phyloP scores from a whole-genome alignment of 2,329 filamentous ascomycete genomes.

The Colletotrichum higginsianum region DNA sequence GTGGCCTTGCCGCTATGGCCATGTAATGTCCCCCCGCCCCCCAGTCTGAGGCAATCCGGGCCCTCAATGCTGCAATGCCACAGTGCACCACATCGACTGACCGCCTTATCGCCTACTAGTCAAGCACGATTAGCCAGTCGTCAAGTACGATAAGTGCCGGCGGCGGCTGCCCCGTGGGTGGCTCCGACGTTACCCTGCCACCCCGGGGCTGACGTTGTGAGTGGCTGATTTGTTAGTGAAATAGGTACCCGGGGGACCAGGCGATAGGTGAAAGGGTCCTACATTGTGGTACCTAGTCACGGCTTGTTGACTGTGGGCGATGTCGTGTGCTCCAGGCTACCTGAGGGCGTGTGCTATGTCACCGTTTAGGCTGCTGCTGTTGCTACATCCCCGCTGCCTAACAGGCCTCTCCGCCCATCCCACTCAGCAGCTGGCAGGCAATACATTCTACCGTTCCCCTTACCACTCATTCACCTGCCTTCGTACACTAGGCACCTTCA shows the following conservation, averaged over 20 bases:
- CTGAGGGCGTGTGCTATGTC: constrained; percentile 8
- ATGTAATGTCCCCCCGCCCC: neutral
- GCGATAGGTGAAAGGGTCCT: neutral
- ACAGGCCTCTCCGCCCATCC: constrained; percentile 13
- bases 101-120: constrained; percentile 28
- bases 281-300: neutral
- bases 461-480: constrained; percentile 29
- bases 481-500: constrained; percentile 19
- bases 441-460: constrained; percentile 10
- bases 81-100: constrained; percentile 26
- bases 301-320: constrained; percentile 9
- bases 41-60: constrained; percentile 18
- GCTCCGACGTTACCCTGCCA: constrained; percentile 13
- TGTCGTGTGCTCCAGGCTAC: constrained; percentile 32
- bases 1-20: constrained; percentile 4
- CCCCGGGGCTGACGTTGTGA: constrained; percentile 19
- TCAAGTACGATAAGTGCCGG: constrained; percentile 35
- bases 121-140: neutral
- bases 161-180: constrained; percentile 13
- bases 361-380: constrained; percentile 35
- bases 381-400: constrained; percentile 36
- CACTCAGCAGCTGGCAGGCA: neutral
- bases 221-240: constrained; percentile 33
- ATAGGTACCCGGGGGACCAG: constrained; percentile 18
- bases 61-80: constrained; percentile 33